Evolutionary conservation across 2,329 filamentous ascomycete species (phyloP).

Genomic region (Cercospora sp.): DNA sequence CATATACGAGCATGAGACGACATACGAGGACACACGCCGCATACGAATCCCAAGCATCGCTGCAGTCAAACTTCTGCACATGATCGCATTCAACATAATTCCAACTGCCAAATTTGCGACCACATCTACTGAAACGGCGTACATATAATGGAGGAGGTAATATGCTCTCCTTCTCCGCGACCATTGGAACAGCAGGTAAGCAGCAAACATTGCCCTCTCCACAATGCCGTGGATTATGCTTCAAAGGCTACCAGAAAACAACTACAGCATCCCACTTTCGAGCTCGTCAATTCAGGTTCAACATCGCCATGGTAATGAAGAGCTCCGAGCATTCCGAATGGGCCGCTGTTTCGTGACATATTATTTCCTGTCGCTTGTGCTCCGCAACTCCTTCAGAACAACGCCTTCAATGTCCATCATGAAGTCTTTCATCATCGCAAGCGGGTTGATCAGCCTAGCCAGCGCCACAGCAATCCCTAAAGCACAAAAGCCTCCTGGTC

Average conservation of each 20-base stretch:
- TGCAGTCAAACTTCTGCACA: background rate
- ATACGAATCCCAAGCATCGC: background rate
- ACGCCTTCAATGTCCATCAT: background rate
- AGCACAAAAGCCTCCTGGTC: background rate
- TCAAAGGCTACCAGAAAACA: background rate
- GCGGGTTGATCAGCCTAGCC: background rate
- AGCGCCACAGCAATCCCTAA: slow-evolving; percentile 1
- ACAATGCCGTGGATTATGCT: background rate
- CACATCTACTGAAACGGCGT: background rate
- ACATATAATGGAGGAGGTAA: background rate
- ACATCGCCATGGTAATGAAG: background rate
- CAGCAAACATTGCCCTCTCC: background rate
- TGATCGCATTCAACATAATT: background rate
- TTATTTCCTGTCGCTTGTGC: background rate
- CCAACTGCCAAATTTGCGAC: background rate
- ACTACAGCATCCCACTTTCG: background rate
- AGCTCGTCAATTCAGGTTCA: background rate
- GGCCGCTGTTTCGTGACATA: background rate
- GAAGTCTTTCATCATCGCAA: background rate
- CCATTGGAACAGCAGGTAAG: background rate
- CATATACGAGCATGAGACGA: background rate
- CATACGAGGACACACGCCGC: background rate
- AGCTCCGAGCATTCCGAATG: background rate
- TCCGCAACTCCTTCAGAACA: background rate
- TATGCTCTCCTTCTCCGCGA: background rate